phyloP scores from a whole-genome alignment of 495 filamentous ascomycete genomes.

The Xylaria flabelliformis region DNA sequence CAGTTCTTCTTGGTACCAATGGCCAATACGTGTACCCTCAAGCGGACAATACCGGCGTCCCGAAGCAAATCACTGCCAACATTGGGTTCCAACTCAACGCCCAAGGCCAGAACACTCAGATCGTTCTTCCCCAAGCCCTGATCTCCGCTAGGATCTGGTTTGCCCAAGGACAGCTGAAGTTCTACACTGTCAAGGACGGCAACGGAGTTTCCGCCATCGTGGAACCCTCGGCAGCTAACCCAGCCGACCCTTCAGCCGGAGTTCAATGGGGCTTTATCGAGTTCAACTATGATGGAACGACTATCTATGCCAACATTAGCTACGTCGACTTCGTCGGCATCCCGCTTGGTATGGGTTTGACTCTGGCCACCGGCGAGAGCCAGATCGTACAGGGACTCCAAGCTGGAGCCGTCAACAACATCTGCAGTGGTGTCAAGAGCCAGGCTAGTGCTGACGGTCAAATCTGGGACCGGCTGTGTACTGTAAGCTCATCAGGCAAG shows the following conservation, averaged over 20 bases:
- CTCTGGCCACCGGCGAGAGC: slow-evolving; percentile 36
- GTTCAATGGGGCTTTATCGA: slow-evolving; percentile 58
- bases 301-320: slow-evolving; percentile 53
- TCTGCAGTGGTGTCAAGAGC: slow-evolving; percentile 46
- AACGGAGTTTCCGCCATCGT: slow-evolving; percentile 43
- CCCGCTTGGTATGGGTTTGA: slow-evolving; percentile 48
- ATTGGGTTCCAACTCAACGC: slow-evolving; percentile 41
- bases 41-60: slow-evolving; percentile 32
- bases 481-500: slow-evolving; percentile 38
- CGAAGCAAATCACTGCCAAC: slow-evolving; percentile 39
- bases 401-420: slow-evolving; percentile 37
- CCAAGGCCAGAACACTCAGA: slow-evolving; percentile 43
- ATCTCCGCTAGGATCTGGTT: slow-evolving; percentile 52
- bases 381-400: slow-evolving; percentile 46
- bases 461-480: slow-evolving; percentile 50
- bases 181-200: slow-evolving; percentile 43
- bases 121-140: slow-evolving; percentile 49
- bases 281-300: slow-evolving; percentile 45
- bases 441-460: slow-evolving; percentile 45
- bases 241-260: slow-evolving; percentile 47
- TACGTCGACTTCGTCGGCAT: slow-evolving; percentile 58
- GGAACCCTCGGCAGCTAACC: slow-evolving; percentile 52
- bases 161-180: slow-evolving; percentile 49
- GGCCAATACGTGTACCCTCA: slow-evolving; percentile 48
- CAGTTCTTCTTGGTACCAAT: slow-evolving; percentile 46